phyloP scores from a whole-genome alignment of 352 stramenopile species.

The Globisporangium viniferum region DNA sequence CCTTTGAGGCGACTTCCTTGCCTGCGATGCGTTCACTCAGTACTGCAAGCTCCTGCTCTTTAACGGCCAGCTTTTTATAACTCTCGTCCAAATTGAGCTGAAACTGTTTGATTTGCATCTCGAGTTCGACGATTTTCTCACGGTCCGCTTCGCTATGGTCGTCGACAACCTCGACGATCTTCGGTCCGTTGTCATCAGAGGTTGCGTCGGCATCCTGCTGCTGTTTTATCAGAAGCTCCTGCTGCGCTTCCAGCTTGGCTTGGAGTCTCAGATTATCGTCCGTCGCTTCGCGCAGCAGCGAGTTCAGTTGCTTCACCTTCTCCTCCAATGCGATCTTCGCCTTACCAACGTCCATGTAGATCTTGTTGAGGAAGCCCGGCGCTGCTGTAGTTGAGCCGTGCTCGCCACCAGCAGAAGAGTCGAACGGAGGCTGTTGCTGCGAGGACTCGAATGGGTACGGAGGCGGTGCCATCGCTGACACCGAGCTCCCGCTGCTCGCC shows the following conservation, averaged over 20 bases:
- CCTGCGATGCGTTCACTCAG: constrained; percentile 22
- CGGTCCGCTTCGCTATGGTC: constrained; percentile 12
- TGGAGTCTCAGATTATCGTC: constrained; percentile 50
- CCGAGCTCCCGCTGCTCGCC: neutral
- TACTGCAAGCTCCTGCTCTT: constrained; percentile 28
- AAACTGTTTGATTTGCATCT: constrained; percentile 24
- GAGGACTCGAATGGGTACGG: constrained; percentile 5
- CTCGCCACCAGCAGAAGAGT: constrained; percentile 6
- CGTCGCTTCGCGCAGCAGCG: constrained; percentile 37
- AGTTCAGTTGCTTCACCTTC: constrained; percentile 58
- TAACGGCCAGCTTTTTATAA: constrained; percentile 13
- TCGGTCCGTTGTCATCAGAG: constrained; percentile 5
- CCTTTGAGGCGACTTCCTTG: constrained; percentile 5
- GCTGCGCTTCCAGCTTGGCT: constrained; percentile 14
- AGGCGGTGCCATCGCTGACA: constrained; percentile 2
- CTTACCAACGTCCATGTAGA: constrained; percentile 77
- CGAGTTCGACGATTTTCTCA: constrained; percentile 19
- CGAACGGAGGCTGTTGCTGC: constrained; percentile 3
- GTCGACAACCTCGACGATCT: constrained; percentile 20
- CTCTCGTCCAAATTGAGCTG: constrained; percentile 8
- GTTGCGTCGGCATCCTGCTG: constrained; percentile 1
- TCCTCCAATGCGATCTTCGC: constrained; percentile 72
- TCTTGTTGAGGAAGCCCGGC: constrained; percentile 71
- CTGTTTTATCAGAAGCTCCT: constrained; percentile 6
- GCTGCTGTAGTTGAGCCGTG: constrained; percentile 14